Evolutionary conservation across 805 yeast genomes (phyloP), one percentile per base, ranked within the genome.

Genomic region (Candida sanyiensis): DNA sequence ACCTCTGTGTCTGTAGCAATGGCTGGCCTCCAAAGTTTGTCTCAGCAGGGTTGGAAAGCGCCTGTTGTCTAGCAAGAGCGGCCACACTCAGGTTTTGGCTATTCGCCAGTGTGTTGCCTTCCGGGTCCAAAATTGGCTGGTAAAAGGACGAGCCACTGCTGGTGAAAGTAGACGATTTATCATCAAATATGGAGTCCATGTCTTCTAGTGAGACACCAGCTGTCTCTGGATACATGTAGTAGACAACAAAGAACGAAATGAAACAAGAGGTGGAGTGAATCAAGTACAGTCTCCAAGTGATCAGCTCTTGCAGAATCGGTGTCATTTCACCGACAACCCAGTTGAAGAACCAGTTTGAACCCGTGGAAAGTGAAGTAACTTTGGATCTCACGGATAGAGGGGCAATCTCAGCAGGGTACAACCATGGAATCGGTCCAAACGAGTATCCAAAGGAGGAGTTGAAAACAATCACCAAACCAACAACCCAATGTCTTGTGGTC

Each of bases 361-460:
- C 95, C 1, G 96, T 88, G 1, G 95, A 82, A 45, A 86, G 65
- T 2, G 95, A 85, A 0, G 95, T 94, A 42, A 96, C 95, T 51
- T 87, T 83, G 4, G 95, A 86, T 38, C 97, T 73, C 9, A 87
- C 86, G 15, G 80, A 69, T 46, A 84, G 73, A 0, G 96, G 96
- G 39, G 88, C 72, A 35, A 89, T 86, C 62, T 86, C 96, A 44
- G 85, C 81, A 49, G 89, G 86, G 58, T 82, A 78, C 29, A 82
- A 62, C 96, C 96, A 87, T 10, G 95, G 95, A 39, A 88, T 79
- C 4, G 96, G 95, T 8, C 96, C 97, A 95, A 96, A 89, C 39
- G 90, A 80, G 53, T 77, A 78, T 13, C 96, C 96, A 62, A 88
- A 88, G 4, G 79, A 77, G 2, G 94, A 84, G 54, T 86, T 88